These are phyloP conservation scores for Lunasporangiospora selenospora DNA, from an alignment of 192 early-diverging fungal species.

Conservation along the genomic window DNA sequence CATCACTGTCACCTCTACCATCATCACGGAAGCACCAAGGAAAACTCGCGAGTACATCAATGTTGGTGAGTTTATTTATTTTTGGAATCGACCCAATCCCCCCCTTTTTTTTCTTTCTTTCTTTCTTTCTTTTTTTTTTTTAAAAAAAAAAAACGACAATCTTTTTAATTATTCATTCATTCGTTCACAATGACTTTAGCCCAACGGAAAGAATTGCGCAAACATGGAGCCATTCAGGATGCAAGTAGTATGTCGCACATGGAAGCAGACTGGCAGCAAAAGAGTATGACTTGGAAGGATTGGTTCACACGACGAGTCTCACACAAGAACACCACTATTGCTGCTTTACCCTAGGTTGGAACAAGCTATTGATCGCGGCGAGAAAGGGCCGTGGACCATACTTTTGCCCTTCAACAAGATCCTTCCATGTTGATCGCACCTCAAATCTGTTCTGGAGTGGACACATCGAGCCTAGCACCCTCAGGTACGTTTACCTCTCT, in stretches of 20 bases:
- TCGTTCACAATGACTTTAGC: too few relatives aligned
- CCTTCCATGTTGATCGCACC: constrained; percentile 52
- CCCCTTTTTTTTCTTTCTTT: background rate
- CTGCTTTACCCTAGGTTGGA: constrained; percentile 38
- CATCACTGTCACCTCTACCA: constrained; percentile 32
- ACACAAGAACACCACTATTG: background rate
- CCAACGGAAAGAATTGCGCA: constrained; percentile 44
- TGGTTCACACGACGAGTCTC: background rate
- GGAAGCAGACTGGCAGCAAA: background rate
- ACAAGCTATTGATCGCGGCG: constrained; percentile 53
- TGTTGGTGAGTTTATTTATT: constrained; percentile 17
- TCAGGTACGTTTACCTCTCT: constrained; percentile 44
- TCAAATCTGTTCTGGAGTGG: constrained; percentile 54
- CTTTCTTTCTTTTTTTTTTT: background rate
- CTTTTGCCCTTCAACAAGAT: constrained; percentile 53
- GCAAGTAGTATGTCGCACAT: constrained; percentile 29
- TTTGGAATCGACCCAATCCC: background rate
- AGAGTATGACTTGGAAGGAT: too few relatives aligned
- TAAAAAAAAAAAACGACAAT: too few relatives aligned
- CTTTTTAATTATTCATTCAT: too few relatives aligned
- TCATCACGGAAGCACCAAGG: constrained; percentile 22
- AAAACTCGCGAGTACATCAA: constrained; percentile 39
- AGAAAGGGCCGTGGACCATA: constrained; percentile 54
- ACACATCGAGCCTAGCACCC: constrained; percentile 37
- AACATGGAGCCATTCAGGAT: constrained; percentile 38